phyloP scores from a whole-genome alignment of 768 basidiomycete genomes.

The Dioszegia hungarica region DNA sequence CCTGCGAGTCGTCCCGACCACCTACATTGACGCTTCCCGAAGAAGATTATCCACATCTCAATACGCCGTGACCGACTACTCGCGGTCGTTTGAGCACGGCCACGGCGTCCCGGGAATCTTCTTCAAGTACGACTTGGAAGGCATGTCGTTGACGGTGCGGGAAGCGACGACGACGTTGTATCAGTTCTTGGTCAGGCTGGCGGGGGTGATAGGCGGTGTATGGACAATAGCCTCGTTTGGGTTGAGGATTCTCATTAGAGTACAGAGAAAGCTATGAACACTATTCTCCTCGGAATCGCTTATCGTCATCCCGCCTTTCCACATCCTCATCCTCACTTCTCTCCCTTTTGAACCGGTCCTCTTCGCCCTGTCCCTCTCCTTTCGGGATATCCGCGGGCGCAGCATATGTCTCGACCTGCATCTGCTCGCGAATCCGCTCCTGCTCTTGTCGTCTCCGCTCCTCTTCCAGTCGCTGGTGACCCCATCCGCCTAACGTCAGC shows the following conservation, averaged over 20 bases:
- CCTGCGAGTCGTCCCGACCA: conserved; percentile 90
- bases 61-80: conserved; percentile 93
- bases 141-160: conserved; percentile 73
- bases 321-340: conserved; percentile 25
- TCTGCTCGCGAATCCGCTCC: conserved; percentile 31
- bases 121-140: conserved; percentile 97
- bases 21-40: conserved; percentile 57
- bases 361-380: conserved; percentile 35
- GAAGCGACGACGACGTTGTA: conserved; percentile 80
- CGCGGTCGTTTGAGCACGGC: conserved; percentile 66
- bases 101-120: conserved; percentile 83
- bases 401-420: conserved; percentile 45
- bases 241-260: conserved; percentile 41
- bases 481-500: conserved; percentile 40
- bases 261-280: conserved; percentile 36
- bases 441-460: conserved; percentile 36
- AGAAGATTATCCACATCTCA: conserved; percentile 57
- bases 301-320: conserved; percentile 34
- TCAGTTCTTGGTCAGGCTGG: conserved; percentile 73
- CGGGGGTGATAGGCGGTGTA: conserved; percentile 76
- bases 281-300: conserved; percentile 34
- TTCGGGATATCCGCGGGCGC: conserved; percentile 38
- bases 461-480: conserved; percentile 39
- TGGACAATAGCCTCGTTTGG: conserved; percentile 48
- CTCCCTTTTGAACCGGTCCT: conserved; percentile 21